A percentile compares a stretch with the other conserved stretches of the same genome.
Conservation (phyloP, 192 early-diverging fungal species). For the Lobosporangium transversale region DNA sequence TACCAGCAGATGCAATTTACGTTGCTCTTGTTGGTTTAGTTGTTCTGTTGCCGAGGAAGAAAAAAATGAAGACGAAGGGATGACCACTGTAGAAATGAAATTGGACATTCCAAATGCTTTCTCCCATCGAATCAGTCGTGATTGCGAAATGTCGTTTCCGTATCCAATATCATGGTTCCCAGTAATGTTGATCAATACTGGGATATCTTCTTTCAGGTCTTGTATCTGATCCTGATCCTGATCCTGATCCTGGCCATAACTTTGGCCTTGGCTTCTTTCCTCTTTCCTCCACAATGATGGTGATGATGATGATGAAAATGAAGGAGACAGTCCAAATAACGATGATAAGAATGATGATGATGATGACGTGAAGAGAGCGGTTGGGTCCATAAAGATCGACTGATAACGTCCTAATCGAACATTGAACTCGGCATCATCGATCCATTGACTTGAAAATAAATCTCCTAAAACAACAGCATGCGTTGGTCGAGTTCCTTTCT, state of each 20-base stretch:
- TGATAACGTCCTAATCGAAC: conserved; percentile 62
- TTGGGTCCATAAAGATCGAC: conserved; percentile 61
- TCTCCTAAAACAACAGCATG: conserved; percentile 72
- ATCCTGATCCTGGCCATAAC: no score
- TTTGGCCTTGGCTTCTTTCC: background rate
- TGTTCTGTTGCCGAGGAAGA: background rate
- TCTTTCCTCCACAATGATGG: no score
- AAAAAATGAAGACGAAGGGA: conserved; percentile 1
- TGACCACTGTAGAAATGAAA: conserved; percentile 23
- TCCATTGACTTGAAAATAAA: conserved; percentile 75
- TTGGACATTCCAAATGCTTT: conserved; percentile 67
- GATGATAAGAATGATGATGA: background rate
- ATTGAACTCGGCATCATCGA: conserved; percentile 63
- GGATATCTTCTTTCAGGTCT: conserved; percentile 7
- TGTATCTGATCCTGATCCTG: no score
- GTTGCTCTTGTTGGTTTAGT: background rate
- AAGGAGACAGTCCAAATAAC: background rate
- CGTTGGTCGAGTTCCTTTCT: conserved; percentile 48
- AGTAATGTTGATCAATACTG: conserved; percentile 60
- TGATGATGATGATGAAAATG: background rate
- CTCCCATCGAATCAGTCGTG: conserved; percentile 62
- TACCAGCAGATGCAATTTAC: conserved; percentile 30
- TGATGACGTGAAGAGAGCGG: background rate
- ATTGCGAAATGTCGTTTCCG: conserved; percentile 61
- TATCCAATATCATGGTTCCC: conserved; percentile 80